phyloP scores from a whole-genome alignment of 495 filamentous ascomycete genomes.

The Penicillium alfredii region DNA sequence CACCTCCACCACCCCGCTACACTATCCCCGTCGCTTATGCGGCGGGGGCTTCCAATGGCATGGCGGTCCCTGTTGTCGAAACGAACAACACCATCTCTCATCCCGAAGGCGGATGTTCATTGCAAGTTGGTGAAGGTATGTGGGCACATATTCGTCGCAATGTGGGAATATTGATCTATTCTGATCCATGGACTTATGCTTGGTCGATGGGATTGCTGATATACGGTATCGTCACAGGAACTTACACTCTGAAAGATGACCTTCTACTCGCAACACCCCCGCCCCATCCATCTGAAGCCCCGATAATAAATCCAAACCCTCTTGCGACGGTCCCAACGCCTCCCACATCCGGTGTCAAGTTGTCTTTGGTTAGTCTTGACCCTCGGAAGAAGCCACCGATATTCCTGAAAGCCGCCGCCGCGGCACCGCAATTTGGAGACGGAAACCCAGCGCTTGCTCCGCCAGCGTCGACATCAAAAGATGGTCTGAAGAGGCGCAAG shows the following conservation, averaged over 20 bases:
- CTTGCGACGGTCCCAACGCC: slow-evolving; percentile 76
- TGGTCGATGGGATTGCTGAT: slow-evolving; percentile 11
- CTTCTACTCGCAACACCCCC: slow-evolving; percentile 90
- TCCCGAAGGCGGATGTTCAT: slow-evolving; percentile 62
- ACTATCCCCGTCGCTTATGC: slow-evolving; percentile 61
- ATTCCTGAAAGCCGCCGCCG: slow-evolving; percentile 33
- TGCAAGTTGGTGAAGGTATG: slow-evolving; percentile 88
- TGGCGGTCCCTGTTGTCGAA: slow-evolving; percentile 70
- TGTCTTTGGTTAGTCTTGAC: slow-evolving; percentile 69
- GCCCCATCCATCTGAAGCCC: slow-evolving; percentile 89
- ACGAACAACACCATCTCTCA: slow-evolving; percentile 83
- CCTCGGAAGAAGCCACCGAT: slow-evolving; percentile 52
- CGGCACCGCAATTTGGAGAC: slow-evolving; percentile 75
- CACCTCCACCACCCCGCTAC: slow-evolving; percentile 81
- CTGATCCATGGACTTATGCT: slow-evolving; percentile 1
- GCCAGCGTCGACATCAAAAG: slow-evolving; percentile 51
- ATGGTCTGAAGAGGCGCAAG: slow-evolving; percentile 72
- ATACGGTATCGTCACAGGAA: slow-evolving; percentile 48
- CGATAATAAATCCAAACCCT: slow-evolving; percentile 78
- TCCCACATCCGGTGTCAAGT: slow-evolving; percentile 77
- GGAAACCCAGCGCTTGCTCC: slow-evolving; percentile 67
- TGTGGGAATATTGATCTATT: too few species aligned
- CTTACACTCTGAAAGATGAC: slow-evolving; percentile 82
- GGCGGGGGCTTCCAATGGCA: slow-evolving; percentile 55
- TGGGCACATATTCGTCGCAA: background rate